Evolutionary conservation across 1,139 yeast genomes (phyloP).

Genomic region (Suhomyces atakaporum): DNA sequence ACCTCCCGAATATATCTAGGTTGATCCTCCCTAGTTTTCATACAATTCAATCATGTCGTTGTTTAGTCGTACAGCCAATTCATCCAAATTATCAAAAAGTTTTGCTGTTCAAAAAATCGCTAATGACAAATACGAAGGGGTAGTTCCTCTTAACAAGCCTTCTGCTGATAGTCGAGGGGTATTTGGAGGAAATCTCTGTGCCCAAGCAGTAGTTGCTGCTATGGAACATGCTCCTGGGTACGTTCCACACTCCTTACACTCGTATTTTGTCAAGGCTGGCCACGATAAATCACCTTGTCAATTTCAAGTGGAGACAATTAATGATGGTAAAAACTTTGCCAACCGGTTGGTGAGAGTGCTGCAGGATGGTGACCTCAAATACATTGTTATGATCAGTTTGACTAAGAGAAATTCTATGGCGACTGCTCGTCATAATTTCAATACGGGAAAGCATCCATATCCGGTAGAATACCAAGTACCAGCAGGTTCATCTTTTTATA

Average conservation of each 20-base stretch:
- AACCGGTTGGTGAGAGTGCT: slow-evolving; percentile 32
- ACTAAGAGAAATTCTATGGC: slow-evolving; percentile 32
- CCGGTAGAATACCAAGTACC: slow-evolving; percentile 42
- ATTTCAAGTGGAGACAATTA: slow-evolving; percentile 33
- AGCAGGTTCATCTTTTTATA: slow-evolving; percentile 27
- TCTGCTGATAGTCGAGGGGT: slow-evolving; percentile 38
- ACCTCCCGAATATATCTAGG: background rate
- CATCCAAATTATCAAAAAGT: slow-evolving; percentile 5
- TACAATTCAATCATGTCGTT: background rate
- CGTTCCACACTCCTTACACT: slow-evolving; percentile 46
- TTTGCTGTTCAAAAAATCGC: slow-evolving; percentile 16
- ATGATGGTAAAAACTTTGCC: slow-evolving; percentile 36
- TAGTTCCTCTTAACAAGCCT: slow-evolving; percentile 38
- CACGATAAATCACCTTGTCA: slow-evolving; percentile 32
- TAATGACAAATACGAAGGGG: slow-evolving; percentile 27
- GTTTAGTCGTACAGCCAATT: background rate
- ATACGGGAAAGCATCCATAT: slow-evolving; percentile 17
- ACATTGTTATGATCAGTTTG: slow-evolving; percentile 37
- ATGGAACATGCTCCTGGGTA: slow-evolving; percentile 36
- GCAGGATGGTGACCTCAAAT: slow-evolving; percentile 33
- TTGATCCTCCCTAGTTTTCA: background rate
- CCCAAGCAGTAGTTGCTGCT: slow-evolving; percentile 45
- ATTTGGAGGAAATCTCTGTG: slow-evolving; percentile 46
- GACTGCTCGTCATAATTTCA: slow-evolving; percentile 17
- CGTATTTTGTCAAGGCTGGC: slow-evolving; percentile 44